Evolutionary conservation across 768 basidiomycete genomes (phyloP).

Genomic region (Filobasidium wieringae): DNA sequence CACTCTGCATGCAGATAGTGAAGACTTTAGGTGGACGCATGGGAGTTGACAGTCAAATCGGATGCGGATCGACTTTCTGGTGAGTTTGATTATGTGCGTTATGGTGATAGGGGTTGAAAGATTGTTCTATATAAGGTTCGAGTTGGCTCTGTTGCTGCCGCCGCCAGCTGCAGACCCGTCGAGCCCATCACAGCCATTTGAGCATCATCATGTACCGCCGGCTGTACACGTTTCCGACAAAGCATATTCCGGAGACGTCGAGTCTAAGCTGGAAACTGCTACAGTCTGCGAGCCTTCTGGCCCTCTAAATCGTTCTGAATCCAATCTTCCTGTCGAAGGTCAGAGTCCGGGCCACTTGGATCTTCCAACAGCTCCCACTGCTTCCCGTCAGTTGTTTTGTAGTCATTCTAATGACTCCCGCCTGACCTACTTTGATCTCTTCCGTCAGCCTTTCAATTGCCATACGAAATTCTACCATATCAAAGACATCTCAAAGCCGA

Average conservation of each 20-base stretch:
- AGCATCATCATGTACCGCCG: not conserved
- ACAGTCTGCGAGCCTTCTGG: no score
- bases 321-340: no score
- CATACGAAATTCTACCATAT: not conserved
- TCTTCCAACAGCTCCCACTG: no score
- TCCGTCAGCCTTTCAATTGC: not conserved
- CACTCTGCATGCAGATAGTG: slow-evolving; percentile 67
- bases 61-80: slow-evolving; percentile 75
- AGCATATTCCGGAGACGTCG: no score
- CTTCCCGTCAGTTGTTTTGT: no score
- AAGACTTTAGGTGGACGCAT: slow-evolving; percentile 61
- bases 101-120: not conserved
- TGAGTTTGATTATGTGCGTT: not conserved
- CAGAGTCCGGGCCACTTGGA: no score
- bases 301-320: no score
- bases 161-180: slow-evolving; percentile 4
- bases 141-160: slow-evolving; percentile 32
- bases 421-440: not conserved
- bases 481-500: slow-evolving; percentile 3
- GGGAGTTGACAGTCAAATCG: slow-evolving; percentile 42
- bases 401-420: no score
- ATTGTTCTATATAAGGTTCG: slow-evolving; percentile 20
- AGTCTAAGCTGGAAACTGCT: no score
- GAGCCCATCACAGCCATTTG: not conserved
- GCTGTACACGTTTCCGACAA: not conserved